Evolutionary conservation across 768 basidiomycete species (phyloP).

Genomic region (Trametes elegans): DNA sequence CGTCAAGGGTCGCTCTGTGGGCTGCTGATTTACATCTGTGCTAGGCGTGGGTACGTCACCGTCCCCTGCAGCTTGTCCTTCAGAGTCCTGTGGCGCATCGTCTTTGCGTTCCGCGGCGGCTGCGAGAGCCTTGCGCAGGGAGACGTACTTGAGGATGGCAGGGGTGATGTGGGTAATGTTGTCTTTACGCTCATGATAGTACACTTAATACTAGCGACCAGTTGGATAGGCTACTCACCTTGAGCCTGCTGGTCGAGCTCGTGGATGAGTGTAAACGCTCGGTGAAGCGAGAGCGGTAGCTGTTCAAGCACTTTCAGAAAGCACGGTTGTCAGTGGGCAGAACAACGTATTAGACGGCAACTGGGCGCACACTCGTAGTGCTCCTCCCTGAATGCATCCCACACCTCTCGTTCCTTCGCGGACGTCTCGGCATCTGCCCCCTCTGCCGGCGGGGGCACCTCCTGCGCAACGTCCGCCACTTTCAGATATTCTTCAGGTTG

Average conservation of each 20-base stretch:
- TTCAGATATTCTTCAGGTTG: neutral
- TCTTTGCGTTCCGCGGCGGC: neutral
- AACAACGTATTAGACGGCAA: neutral
- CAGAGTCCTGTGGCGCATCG: neutral
- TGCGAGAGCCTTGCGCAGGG: constrained; percentile 32
- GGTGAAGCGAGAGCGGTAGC: constrained; percentile 69
- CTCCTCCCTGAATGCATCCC: constrained; percentile 77
- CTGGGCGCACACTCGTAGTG: constrained; percentile 64
- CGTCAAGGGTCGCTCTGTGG: neutral
- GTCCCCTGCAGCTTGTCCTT: too few species aligned
- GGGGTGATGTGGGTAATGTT: constrained; percentile 37
- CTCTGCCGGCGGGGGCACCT: constrained; percentile 17
- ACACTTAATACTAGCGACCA: too few species aligned
- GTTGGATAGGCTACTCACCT: constrained; percentile 37
- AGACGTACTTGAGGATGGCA: constrained; percentile 50
- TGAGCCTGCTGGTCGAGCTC: constrained; percentile 70
- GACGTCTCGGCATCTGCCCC: constrained; percentile 31
- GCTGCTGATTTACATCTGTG: too few species aligned
- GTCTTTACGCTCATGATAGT: constrained; percentile 29
- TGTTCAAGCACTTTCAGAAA: constrained; percentile 68
- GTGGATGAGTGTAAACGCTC: constrained; percentile 65
- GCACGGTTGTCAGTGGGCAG: neutral
- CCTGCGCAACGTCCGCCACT: constrained; percentile 8
- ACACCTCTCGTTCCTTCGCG: constrained; percentile 58
- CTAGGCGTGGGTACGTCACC: too few species aligned